Evolutionary conservation across 2,329 filamentous ascomycete genomes (phyloP).

Genomic region (Aspergillus clavatus): DNA sequence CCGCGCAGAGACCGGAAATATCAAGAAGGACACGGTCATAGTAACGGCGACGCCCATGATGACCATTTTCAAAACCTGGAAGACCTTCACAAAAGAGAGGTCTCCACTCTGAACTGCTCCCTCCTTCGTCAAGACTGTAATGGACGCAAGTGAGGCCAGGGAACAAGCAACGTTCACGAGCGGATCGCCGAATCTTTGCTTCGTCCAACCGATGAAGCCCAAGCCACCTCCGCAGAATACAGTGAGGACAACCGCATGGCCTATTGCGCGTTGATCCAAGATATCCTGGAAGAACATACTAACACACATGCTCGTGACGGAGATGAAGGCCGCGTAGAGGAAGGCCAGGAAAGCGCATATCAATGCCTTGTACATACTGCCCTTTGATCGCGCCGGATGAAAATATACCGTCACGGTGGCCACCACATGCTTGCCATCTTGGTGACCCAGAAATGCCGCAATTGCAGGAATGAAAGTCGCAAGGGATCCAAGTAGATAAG

Average conservation of each 20-base stretch:
- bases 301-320: slow-evolving; percentile 81
- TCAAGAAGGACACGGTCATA: slow-evolving; percentile 67
- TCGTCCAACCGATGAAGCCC: slow-evolving; percentile 83
- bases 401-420: slow-evolving; percentile 94
- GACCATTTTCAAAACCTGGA: slow-evolving; percentile 78
- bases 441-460: slow-evolving; percentile 68
- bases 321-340: slow-evolving; percentile 69
- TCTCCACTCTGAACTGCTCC: slow-evolving; percentile 77
- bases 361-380: slow-evolving; percentile 84
- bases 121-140: slow-evolving; percentile 87
- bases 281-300: slow-evolving; percentile 70
- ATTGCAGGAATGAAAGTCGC: slow-evolving; percentile 76
- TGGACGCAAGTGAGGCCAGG: slow-evolving; percentile 79
- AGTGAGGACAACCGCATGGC: slow-evolving; percentile 72
- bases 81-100: slow-evolving; percentile 75
- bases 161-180: slow-evolving; percentile 82
- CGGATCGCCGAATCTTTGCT: slow-evolving; percentile 71
- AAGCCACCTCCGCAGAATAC: slow-evolving; percentile 82
- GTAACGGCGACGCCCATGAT: slow-evolving; percentile 70
- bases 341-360: slow-evolving; percentile 74
- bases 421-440: slow-evolving; percentile 90
- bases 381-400: slow-evolving; percentile 78
- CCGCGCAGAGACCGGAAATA: slow-evolving; percentile 75
- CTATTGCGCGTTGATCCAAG: slow-evolving; percentile 62
- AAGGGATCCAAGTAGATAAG: slow-evolving; percentile 80